phyloP scores from a whole-genome alignment of 129 eudicot species.

The Sambucus nigra region DNA sequence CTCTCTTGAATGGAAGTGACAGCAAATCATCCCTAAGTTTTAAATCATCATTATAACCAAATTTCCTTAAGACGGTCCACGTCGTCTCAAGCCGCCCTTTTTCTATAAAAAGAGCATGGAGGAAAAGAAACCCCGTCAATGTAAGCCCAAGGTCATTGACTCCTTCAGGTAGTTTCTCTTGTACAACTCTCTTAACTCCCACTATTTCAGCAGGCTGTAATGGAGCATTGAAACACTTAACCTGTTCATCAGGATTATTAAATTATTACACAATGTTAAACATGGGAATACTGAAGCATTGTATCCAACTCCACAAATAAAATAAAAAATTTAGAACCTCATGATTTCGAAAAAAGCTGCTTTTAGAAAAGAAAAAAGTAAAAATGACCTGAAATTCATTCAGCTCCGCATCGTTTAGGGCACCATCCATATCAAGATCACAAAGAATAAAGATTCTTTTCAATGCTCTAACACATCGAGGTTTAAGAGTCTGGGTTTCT shows the following conservation, averaged over 20 bases:
- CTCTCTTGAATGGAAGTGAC: slow-evolving; percentile 45
- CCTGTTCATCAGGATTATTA: slow-evolving; percentile 29
- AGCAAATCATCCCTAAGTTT: slow-evolving; percentile 56
- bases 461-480: slow-evolving; percentile 81
- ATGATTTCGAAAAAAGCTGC: no score
- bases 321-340: neutral
- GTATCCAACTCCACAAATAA: slow-evolving; percentile 3
- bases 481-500: slow-evolving; percentile 72
- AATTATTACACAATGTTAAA: slow-evolving; percentile 7
- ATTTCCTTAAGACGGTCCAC: slow-evolving; percentile 87
- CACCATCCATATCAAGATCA: slow-evolving; percentile 83
- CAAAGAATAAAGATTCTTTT: slow-evolving; percentile 79
- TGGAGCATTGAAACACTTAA: slow-evolving; percentile 86
- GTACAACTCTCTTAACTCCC: slow-evolving; percentile 86
- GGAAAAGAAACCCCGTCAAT: slow-evolving; percentile 74
- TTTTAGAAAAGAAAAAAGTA: slow-evolving; percentile 1
- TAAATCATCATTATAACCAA: slow-evolving; percentile 81
- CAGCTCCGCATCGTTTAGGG: slow-evolving; percentile 75
- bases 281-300: neutral
- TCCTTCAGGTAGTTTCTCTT: slow-evolving; percentile 77
- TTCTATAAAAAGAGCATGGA: slow-evolving; percentile 81
- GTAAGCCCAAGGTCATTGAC: slow-evolving; percentile 80
- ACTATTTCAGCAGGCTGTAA: slow-evolving; percentile 81
- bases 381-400: slow-evolving; percentile 76
- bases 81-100: slow-evolving; percentile 91